Base-by-base conservation (phyloP, 1,139 yeast species). In the Yamadazyma buinensis region DNA sequence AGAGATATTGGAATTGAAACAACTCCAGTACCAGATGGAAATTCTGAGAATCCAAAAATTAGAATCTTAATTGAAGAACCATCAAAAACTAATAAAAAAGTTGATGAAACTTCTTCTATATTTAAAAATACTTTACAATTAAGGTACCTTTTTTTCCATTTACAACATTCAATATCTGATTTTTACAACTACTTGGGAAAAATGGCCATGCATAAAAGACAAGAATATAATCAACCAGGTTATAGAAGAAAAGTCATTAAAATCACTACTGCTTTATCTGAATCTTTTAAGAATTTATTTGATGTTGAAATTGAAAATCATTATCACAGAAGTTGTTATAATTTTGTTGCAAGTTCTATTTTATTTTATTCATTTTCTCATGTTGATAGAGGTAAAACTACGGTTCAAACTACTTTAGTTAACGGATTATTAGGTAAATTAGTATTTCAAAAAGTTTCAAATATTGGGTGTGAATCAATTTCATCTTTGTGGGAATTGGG, bases 61-160 rank as follows among this genome's bases (percentile, higher is more conserved):
- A 64, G 62, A 32, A 49, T 68, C 6, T 57, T 55, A 37, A 49
- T 64, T 2, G 64, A 61, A 3, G 59, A 62, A 15, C 23, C 52
- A 28, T 10, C 13, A n/a, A 22, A 27, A 17, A 4, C 4, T n/a
- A 4, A 21, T 6, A n/a, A 25, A 6, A 18, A 17, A 21, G 44
- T 59, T 28, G 38, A 38, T 2, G 66, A 64, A 9, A 67, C 74
- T 4, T 67, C 72, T 29, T 74, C 82, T 1, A 72, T 74, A 41
- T 77, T 65, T 56, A 83, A 82, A 46, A 84, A 83, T 46, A 59
- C 82, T 0, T 55, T 75, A 2, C 79, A 80, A 43, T 51, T 80
- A 15, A 67, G 87, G 36, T 65, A 66, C 38, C 61, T 79, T 28
- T 56, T 67, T 30, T 67, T 72, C 37, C 67, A 74, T 30, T 55